A percentile compares a stretch with the other conserved stretches of the same genome.
These are phyloP conservation scores for Saussurea involucrata DNA, from an alignment of 129 eudicot genomes.

Conservation along the genomic window DNA sequence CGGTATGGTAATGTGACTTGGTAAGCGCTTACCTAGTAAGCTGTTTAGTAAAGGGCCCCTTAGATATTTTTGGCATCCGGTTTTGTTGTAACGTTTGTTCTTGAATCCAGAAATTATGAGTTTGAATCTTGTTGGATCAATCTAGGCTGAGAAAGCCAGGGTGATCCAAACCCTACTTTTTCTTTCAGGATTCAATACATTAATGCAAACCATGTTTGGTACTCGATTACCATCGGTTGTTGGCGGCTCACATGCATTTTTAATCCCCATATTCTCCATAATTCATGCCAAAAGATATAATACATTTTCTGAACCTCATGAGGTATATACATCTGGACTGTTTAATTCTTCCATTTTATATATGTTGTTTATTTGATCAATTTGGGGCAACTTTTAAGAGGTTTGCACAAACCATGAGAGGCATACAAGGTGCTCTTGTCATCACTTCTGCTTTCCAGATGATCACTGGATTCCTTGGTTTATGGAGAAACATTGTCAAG, in stretches of 20 bases:
- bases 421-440: conserved; percentile 86
- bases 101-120: neutral
- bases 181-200: conserved; percentile 63
- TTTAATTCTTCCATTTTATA: neutral
- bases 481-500: conserved; percentile 80
- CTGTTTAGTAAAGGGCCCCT: no score
- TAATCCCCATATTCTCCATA: conserved; percentile 50
- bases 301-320: conserved; percentile 26
- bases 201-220: conserved; percentile 69
- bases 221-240: conserved; percentile 62
- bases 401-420: conserved; percentile 70
- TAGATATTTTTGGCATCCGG: no score
- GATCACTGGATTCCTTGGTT: conserved; percentile 60
- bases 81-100: no score
- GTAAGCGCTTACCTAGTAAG: no score
- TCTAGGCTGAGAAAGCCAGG: conserved; percentile 70
- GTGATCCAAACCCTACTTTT: conserved; percentile 73
- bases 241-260: conserved; percentile 59
- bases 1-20: no score
- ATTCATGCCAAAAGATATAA: conserved; percentile 43
- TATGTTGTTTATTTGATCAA: neutral
- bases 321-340: conserved; percentile 19
- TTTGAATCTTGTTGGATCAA: conserved; percentile 2
- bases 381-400: conserved; percentile 35
- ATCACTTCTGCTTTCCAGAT: conserved; percentile 52